Percentiles rank a stretch among this genome's conserved stretches.
These are phyloP conservation scores for Myriosclerotinia scirpicola DNA, from an alignment of 2,329 filamentous ascomycete genomes.

Conservation along the genomic window DNA sequence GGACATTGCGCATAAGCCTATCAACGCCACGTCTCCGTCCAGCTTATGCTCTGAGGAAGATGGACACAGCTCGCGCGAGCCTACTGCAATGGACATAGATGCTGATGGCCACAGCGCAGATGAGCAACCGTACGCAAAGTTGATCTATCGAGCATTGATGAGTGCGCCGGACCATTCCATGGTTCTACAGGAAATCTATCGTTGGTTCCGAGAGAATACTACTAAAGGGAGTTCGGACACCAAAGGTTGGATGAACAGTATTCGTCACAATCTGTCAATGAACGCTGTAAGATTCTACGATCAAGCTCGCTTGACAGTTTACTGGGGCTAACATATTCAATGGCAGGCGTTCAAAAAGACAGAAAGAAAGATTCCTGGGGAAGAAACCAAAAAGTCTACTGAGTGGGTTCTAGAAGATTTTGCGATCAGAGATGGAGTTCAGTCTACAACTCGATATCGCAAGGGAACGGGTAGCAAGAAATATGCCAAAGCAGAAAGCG, in stretches of 20 bases:
- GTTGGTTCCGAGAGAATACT: constrained; percentile 84
- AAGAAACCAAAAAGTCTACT: constrained; percentile 63
- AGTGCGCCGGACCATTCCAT: constrained; percentile 66
- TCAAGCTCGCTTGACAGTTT: constrained; percentile 40
- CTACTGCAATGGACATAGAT: constrained; percentile 36
- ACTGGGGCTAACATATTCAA: constrained; percentile 12
- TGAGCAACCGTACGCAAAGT: constrained; percentile 72
- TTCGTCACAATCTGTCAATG: constrained; percentile 95
- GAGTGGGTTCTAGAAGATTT: constrained; percentile 76
- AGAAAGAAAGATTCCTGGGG: constrained; percentile 43
- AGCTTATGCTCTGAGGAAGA: constrained; percentile 36
- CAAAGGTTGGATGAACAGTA: constrained; percentile 92
- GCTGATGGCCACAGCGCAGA: constrained; percentile 40
- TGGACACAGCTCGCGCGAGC: constrained; percentile 32
- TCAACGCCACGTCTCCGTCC: constrained; percentile 28
- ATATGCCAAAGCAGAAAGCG: constrained; percentile 27
- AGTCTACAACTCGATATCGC: constrained; percentile 81
- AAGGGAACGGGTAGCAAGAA: constrained; percentile 50
- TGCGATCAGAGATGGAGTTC: constrained; percentile 69
- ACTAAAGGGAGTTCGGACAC: constrained; percentile 62
- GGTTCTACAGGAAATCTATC: constrained; percentile 82
- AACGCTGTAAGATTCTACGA: constrained; percentile 67
- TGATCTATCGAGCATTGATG: constrained; percentile 76
- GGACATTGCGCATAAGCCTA: constrained; percentile 19
- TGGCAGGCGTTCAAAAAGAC: constrained; percentile 57